Evolutionary conservation across 1,139 yeast genomes (phyloP).

Genomic region (Kodamaea suecica): DNA sequence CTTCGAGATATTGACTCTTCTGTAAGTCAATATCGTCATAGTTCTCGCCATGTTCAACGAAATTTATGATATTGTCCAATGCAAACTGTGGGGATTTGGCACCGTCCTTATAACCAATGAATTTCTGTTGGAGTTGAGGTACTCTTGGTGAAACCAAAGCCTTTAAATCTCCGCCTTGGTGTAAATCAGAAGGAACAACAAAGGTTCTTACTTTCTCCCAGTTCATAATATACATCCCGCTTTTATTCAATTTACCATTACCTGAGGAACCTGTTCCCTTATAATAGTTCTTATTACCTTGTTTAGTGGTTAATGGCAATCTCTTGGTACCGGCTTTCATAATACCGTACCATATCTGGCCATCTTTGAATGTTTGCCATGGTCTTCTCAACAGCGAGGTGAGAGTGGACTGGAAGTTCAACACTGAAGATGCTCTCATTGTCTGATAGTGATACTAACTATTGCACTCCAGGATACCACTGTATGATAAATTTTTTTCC

Average conservation of each 20-base stretch:
- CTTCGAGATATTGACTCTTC: slow-evolving; percentile 42
- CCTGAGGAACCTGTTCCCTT: slow-evolving; percentile 97
- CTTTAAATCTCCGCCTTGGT: slow-evolving; percentile 46
- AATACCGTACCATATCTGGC: slow-evolving; percentile 77
- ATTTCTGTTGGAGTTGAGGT: slow-evolving; percentile 68
- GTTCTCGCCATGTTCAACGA: slow-evolving; percentile 66
- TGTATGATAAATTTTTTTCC: slow-evolving; percentile 8
- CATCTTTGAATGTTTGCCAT: slow-evolving; percentile 84
- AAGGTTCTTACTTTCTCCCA: slow-evolving; percentile 89
- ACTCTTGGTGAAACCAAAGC: slow-evolving; percentile 72
- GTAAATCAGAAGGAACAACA: slow-evolving; percentile 66
- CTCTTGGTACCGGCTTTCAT: slow-evolving; percentile 80
- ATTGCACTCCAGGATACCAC: too few relatives aligned
- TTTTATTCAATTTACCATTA: slow-evolving; percentile 73
- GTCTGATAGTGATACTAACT: too few relatives aligned
- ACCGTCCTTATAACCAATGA: slow-evolving; percentile 66
- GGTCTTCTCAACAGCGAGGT: slow-evolving; percentile 65
- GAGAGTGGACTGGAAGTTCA: slow-evolving; percentile 54
- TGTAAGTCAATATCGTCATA: slow-evolving; percentile 41
- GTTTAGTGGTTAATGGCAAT: slow-evolving; percentile 82
- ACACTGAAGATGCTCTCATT: slow-evolving; percentile 56
- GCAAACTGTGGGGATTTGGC: slow-evolving; percentile 74
- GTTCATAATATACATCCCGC: slow-evolving; percentile 73
- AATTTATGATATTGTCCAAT: slow-evolving; percentile 69
- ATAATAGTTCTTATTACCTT: slow-evolving; percentile 90